phyloP scores from a whole-genome alignment of 208 protist genomes.

The Wallacemonas sp. region DNA sequence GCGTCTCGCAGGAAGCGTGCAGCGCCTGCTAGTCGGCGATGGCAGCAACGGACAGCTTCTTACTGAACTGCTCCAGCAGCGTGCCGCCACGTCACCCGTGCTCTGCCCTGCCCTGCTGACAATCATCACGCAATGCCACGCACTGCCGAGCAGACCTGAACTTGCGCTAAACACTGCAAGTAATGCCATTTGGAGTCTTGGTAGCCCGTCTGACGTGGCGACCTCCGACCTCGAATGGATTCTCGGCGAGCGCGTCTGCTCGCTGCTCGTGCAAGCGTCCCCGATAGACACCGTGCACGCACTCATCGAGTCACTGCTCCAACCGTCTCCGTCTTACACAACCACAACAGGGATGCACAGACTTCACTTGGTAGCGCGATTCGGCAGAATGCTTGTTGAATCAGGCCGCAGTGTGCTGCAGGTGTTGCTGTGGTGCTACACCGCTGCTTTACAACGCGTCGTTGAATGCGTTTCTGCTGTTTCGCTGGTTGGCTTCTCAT shows the following conservation, averaged over 20 bases:
- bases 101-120: constrained; percentile 13
- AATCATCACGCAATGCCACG: constrained; percentile 20
- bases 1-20: constrained; percentile 18
- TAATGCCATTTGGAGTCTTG: constrained; percentile 1
- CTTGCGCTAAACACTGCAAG: constrained; percentile 13
- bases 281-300: background rate
- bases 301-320: constrained; percentile 20
- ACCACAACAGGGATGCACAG: constrained; percentile 18
- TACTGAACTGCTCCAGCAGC: constrained; percentile 6
- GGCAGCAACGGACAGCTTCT: background rate
- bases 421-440: constrained; percentile 25
- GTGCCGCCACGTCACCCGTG: constrained; percentile 4
- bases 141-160: constrained; percentile 21
- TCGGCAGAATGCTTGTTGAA: constrained; percentile 28
- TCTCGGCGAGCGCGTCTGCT: constrained; percentile 1
- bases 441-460: constrained; percentile 28
- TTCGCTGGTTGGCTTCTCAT: constrained; percentile 13
- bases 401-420: constrained; percentile 11
- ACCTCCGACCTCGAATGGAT: constrained; percentile 8
- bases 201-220: background rate
- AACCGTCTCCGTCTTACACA: constrained; percentile 26
- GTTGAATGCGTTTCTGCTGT: constrained; percentile 20
- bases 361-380: constrained; percentile 31
- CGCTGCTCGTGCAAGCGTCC: constrained; percentile 7
- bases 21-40: background rate